phyloP scores from a whole-genome alignment of 768 basidiomycete genomes.

The Kwoniella pini region DNA sequence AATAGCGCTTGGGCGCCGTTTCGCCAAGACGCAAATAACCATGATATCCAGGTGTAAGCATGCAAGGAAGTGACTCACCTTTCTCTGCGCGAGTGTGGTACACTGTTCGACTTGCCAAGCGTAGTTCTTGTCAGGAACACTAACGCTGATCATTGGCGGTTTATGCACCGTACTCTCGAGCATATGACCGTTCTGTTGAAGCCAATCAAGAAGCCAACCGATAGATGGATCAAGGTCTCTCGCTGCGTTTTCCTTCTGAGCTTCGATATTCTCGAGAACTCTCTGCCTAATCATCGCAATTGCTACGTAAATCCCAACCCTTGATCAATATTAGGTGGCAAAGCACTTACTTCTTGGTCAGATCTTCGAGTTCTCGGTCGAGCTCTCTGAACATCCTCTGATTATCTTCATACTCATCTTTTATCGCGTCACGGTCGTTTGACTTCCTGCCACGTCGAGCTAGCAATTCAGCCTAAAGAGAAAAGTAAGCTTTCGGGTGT shows the following conservation, averaged over 20 bases:
- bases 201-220: slow-evolving; percentile 44
- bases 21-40: no score
- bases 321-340: no score
- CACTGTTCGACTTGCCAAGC: slow-evolving; percentile 73
- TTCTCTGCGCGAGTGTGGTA: slow-evolving; percentile 64
- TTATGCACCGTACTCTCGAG: slow-evolving; percentile 85
- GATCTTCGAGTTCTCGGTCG: slow-evolving; percentile 10
- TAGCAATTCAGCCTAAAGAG: slow-evolving; percentile 4
- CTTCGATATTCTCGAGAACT: slow-evolving; percentile 28
- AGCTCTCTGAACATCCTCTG: slow-evolving; percentile 8
- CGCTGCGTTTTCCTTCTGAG: slow-evolving; percentile 59
- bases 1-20: no score
- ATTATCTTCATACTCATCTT: slow-evolving; percentile 18
- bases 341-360: slow-evolving; percentile 6
- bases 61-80: slow-evolving; percentile 59
- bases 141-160: slow-evolving; percentile 74
- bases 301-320: no score
- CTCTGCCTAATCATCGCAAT: no score
- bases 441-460: background rate
- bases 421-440: background rate
- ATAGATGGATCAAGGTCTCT: slow-evolving; percentile 59
- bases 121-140: slow-evolving; percentile 65
- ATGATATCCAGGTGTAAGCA: no score
- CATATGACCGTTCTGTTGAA: slow-evolving; percentile 58
- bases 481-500: background rate